These are phyloP conservation scores for Leishmania lainsoni DNA, from an alignment of 208 protist species.

Conservation along the genomic window DNA sequence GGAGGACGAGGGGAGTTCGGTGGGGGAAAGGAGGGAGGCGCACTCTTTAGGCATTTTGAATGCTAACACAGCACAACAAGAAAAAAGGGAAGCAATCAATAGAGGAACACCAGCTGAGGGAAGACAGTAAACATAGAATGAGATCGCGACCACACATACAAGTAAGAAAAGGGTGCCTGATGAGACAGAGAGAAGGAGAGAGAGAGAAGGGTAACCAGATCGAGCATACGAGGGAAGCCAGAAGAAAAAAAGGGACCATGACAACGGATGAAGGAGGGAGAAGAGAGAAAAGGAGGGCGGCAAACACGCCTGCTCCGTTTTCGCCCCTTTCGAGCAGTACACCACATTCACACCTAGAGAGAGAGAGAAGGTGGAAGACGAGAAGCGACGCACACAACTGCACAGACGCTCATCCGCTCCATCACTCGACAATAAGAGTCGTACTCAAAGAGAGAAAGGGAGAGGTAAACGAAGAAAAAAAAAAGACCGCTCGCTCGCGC, in stretches of 20 bases:
- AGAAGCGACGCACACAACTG: not conserved
- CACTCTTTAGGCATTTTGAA: not conserved
- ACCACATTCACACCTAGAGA: not conserved
- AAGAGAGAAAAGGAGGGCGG: not conserved
- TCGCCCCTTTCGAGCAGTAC: not conserved
- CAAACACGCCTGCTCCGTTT: not conserved
- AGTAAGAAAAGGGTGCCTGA: not conserved
- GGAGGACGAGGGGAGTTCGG: not conserved
- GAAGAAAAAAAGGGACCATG: not conserved
- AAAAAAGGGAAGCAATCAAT: not conserved
- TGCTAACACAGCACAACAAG: not conserved
- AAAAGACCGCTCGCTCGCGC: not conserved
- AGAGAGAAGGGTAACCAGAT: not conserved
- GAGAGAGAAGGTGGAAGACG: not conserved
- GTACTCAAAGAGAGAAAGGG: no score
- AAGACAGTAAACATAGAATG: conserved; percentile 14
- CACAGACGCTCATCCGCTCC: not conserved
- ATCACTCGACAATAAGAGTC: not conserved
- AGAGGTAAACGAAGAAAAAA: not conserved
- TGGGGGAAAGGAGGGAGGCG: not conserved
- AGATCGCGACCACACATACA: not conserved
- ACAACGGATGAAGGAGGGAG: not conserved
- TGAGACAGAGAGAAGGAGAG: not conserved
- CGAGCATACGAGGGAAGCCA: not conserved
- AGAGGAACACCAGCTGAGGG: not conserved